These are phyloP conservation scores for Penicillium paxilli DNA, from an alignment of 495 filamentous ascomycete genomes.

Conservation along the genomic window DNA sequence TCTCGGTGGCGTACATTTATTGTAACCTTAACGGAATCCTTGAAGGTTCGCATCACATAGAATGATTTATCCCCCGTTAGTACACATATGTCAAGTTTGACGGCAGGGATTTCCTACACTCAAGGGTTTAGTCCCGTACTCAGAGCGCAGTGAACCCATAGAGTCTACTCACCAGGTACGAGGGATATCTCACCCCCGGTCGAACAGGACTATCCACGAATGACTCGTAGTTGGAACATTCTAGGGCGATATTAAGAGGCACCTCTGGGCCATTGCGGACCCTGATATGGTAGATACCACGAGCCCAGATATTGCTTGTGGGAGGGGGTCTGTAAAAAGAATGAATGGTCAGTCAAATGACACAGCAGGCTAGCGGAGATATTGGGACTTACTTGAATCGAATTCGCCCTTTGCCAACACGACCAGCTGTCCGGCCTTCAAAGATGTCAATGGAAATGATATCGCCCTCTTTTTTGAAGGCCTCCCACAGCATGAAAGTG, in stretches of 20 bases:
- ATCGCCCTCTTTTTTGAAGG: constrained; percentile 40
- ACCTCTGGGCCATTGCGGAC: constrained; percentile 20
- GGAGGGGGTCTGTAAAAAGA: constrained; percentile 42
- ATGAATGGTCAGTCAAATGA: constrained; percentile 7
- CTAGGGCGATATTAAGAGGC: not conserved
- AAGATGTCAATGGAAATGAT: constrained; percentile 47
- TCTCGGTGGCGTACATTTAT: constrained; percentile 29
- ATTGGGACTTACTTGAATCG: constrained; percentile 40
- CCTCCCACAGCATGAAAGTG: constrained; percentile 36
- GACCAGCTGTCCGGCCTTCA: constrained; percentile 31
- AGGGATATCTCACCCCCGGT: constrained; percentile 24
- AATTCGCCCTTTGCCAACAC: constrained; percentile 32
- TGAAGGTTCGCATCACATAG: constrained; percentile 29
- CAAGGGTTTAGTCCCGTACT: too few species aligned
- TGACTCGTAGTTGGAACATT: not conserved
- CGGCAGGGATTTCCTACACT: constrained; percentile 28
- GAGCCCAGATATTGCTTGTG: constrained; percentile 37
- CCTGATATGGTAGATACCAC: constrained; percentile 23
- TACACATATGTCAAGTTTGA: constrained; percentile 35
- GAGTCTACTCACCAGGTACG: constrained; percentile 27
- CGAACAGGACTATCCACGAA: constrained; percentile 31
- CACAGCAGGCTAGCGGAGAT: not conserved
- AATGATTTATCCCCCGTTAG: constrained; percentile 27
- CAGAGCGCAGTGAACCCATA: too few species aligned
- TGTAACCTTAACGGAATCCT: constrained; percentile 10